Evolutionary conservation across 208 protist genomes (phyloP).

Genomic region (Wallacemonas sp.): DNA sequence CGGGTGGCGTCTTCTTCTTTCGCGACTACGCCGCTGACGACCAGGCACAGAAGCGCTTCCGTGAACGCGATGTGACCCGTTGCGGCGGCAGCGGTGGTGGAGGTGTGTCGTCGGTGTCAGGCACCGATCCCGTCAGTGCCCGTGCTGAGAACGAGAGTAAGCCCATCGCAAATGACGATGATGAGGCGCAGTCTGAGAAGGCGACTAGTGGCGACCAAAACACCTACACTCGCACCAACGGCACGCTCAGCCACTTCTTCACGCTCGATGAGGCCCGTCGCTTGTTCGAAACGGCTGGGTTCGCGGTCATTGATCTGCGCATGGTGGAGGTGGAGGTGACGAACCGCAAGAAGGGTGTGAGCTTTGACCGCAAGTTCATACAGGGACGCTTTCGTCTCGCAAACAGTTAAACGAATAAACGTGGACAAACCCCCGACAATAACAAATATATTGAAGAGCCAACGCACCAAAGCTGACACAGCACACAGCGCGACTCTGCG

Average conservation of each 20-base stretch:
- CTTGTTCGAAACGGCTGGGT: conserved; percentile 59
- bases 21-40: conserved; percentile 86
- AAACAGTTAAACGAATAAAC: background rate
- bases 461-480: background rate
- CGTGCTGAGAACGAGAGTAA: background rate
- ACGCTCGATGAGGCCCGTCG: conserved; percentile 51
- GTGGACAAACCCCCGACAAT: background rate
- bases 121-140: background rate
- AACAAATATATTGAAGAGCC: background rate
- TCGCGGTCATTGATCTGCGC: conserved; percentile 50
- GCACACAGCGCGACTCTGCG: no score
- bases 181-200: no score
- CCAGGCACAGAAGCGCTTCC: conserved; percentile 80
- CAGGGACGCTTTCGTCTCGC: conserved; percentile 72
- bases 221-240: conserved; percentile 82
- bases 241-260: conserved; percentile 91
- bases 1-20: conserved; percentile 84
- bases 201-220: conserved; percentile 27
- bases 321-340: conserved; percentile 73
- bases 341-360: conserved; percentile 66
- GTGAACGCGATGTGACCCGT: conserved; percentile 5
- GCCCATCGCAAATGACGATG: no score
- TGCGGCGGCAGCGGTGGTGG: no score
- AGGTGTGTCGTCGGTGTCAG: no score
- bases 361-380: conserved; percentile 66